phyloP scores from a whole-genome alignment of 345 rosid species.

The Conringia planisiliqua region DNA sequence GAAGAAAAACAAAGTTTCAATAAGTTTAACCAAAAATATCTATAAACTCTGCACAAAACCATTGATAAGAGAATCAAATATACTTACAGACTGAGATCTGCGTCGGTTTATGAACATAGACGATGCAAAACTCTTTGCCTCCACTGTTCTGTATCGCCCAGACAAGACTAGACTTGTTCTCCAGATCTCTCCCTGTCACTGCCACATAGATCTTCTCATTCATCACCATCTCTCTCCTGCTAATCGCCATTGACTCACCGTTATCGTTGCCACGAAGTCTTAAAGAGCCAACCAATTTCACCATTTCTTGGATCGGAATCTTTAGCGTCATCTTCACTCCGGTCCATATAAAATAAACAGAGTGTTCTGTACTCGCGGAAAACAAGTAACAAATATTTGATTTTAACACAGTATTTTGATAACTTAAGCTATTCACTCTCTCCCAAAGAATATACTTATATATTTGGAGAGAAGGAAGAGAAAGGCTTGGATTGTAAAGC shows the following conservation, averaged over 20 bases:
- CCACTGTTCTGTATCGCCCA: slow-evolving; percentile 65
- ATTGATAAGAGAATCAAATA: not conserved
- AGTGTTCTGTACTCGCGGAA: not conserved
- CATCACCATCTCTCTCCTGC: slow-evolving; percentile 15
- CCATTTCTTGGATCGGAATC: slow-evolving; percentile 25
- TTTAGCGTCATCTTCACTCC: slow-evolving; percentile 13
- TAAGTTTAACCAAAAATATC: not conserved
- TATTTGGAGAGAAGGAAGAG: not conserved
- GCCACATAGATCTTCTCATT: slow-evolving; percentile 64
- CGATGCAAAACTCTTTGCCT: slow-evolving; percentile 55
- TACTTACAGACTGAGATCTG: slow-evolving; percentile 23
- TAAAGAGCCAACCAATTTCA: slow-evolving; percentile 17
- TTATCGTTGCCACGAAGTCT: not conserved
- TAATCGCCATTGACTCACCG: not conserved
- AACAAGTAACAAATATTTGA: not conserved
- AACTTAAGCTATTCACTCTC: not conserved
- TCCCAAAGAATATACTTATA: not conserved
- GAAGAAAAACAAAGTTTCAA: not conserved
- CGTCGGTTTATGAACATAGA: slow-evolving; percentile 60
- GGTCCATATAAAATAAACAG: not conserved
- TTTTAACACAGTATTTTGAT: not conserved
- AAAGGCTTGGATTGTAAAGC: not conserved
- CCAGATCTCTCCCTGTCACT: slow-evolving; percentile 41
- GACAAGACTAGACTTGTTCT: slow-evolving; percentile 38
- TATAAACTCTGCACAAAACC: not conserved